A percentile compares a stretch with the other conserved stretches of the same genome.
phyloP scores from a whole-genome alignment of 306 rosid species.

The cucumber (Cucumis sativus) region Cucumber_9930_V3 NC_026658.2:2170501-2171000 shows the following conservation, averaged over 20 bases:
- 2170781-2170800: slow-evolving; percentile 61
- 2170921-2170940: slow-evolving; percentile 70
- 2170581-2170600: neutral
- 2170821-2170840: slow-evolving; percentile 64
- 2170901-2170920: slow-evolving; percentile 39
- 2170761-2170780: slow-evolving; percentile 43
- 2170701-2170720: neutral
- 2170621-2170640: neutral
- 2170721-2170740: slow-evolving; percentile 26
- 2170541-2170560: neutral
- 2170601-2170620: neutral
- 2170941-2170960: slow-evolving; percentile 55
- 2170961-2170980: slow-evolving; percentile 59
- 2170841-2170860: slow-evolving; percentile 66
- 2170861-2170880: slow-evolving; percentile 74
- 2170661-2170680: neutral
- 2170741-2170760: slow-evolving; percentile 25
- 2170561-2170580: neutral
- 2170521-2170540: neutral
- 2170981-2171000: slow-evolving; percentile 13
- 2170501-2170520: neutral
- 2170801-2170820: slow-evolving; percentile 53
- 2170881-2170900: slow-evolving; percentile 56
- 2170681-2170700: neutral
- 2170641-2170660: neutral